These are phyloP conservation scores for Paraphoma chrysanthemicola DNA, from an alignment of 2,329 filamentous ascomycete species.

Conservation along the genomic window DNA sequence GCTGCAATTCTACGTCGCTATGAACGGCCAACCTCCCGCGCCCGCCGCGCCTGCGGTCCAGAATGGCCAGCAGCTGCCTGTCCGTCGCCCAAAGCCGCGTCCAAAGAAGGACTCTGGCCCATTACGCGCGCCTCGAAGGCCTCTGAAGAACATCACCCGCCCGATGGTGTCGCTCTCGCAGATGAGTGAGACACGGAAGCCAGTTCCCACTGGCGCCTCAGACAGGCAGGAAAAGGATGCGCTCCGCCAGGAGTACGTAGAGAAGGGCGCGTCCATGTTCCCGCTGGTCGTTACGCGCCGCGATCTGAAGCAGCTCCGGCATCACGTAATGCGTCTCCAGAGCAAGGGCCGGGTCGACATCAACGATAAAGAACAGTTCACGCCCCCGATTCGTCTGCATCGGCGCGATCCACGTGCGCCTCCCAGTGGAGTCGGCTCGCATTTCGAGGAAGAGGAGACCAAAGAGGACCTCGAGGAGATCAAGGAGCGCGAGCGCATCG, in stretches of 20 bases:
- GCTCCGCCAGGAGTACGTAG: constrained; percentile 35
- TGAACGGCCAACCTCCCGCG: constrained; percentile 26
- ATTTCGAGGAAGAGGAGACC: constrained; percentile 60
- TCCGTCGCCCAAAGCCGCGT: constrained; percentile 41
- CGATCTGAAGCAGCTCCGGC: constrained; percentile 77
- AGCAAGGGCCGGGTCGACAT: constrained; percentile 66
- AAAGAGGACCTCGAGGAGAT: constrained; percentile 72
- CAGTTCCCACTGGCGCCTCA: constrained; percentile 13
- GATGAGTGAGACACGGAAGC: constrained; percentile 36
- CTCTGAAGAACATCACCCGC: constrained; percentile 42
- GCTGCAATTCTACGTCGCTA: constrained; percentile 8
- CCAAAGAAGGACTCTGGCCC: constrained; percentile 43
- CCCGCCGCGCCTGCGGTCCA: constrained; percentile 32
- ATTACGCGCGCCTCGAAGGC: constrained; percentile 41
- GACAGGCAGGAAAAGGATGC: constrained; percentile 23
- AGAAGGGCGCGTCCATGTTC: constrained; percentile 33
- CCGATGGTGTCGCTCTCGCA: constrained; percentile 41
- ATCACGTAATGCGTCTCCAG: constrained; percentile 86
- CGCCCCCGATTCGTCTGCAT: constrained; percentile 85
- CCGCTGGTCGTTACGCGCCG: constrained; percentile 86
- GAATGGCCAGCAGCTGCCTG: constrained; percentile 43
- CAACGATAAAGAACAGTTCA: constrained; percentile 82
- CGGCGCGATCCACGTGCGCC: constrained; percentile 78
- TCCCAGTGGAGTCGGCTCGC: constrained; percentile 55
- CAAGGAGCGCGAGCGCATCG: constrained; percentile 65